These are phyloP conservation scores for Bipolaris oryzae DNA, from an alignment of 2,329 filamentous ascomycete species.

Conservation along the genomic window DNA sequence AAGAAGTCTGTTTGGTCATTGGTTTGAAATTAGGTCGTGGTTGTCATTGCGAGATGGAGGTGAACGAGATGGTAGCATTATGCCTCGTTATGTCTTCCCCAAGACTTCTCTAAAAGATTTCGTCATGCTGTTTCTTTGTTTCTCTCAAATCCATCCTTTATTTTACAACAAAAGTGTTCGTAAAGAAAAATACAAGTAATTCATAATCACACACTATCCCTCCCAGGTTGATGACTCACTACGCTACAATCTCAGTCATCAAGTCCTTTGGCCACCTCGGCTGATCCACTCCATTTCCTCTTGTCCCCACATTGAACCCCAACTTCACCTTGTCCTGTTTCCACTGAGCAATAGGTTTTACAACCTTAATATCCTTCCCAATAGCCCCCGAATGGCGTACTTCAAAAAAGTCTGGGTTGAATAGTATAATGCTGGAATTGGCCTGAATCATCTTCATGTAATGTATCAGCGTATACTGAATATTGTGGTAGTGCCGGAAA, in stretches of 20 bases:
- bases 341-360: conserved; percentile 55
- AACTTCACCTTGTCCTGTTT: conserved; percentile 39
- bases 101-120: too few species aligned
- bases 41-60: too few species aligned
- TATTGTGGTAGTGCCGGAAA: conserved; percentile 60
- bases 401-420: conserved; percentile 59
- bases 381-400: conserved; percentile 47
- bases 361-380: conserved; percentile 46
- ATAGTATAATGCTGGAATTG: conserved; percentile 49
- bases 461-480: conserved; percentile 51
- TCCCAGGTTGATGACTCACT: background rate
- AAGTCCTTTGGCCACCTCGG: conserved; percentile 57
- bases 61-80: too few species aligned
- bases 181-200: background rate
- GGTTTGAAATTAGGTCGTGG: too few species aligned
- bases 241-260: conserved; percentile 46
- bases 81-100: too few species aligned
- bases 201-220: background rate
- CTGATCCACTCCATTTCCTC: conserved; percentile 58
- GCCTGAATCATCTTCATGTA: conserved; percentile 51
- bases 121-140: background rate
- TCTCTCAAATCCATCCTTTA: too few species aligned
- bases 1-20: too few species aligned
- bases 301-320: conserved; percentile 57
- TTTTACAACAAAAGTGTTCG: background rate